These are phyloP conservation scores for Rubus parviflorus DNA, from an alignment of 306 rosid genomes.

Conservation along the genomic window DNA sequence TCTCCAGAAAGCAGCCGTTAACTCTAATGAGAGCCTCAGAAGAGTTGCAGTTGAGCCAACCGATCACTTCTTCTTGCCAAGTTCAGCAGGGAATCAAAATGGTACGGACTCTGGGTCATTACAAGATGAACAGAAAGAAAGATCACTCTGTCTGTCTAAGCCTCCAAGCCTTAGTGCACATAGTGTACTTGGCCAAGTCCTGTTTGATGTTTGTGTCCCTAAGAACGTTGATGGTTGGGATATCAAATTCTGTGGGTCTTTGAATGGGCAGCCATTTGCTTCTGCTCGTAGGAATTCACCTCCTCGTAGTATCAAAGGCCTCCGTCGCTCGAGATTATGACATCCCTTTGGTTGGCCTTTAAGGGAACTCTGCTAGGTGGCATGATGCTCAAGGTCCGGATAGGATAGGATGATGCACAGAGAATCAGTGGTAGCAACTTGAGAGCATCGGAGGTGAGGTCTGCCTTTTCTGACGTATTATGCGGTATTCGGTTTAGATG, in stretches of 20 bases:
- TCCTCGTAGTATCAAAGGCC: slow-evolving; percentile 47
- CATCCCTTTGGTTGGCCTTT: slow-evolving; percentile 11
- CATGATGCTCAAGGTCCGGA: slow-evolving; percentile 19
- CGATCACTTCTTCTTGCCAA: slow-evolving; percentile 69
- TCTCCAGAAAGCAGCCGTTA: slow-evolving; percentile 64
- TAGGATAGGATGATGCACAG: slow-evolving; percentile 18
- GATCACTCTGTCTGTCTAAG: slow-evolving; percentile 39
- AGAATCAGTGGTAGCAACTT: slow-evolving; percentile 18
- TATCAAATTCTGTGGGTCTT: slow-evolving; percentile 54
- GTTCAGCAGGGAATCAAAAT: slow-evolving; percentile 45
- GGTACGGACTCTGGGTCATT: slow-evolving; percentile 30
- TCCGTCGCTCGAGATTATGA: slow-evolving; percentile 74
- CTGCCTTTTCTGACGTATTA: not conserved
- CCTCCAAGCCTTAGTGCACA: slow-evolving; percentile 63
- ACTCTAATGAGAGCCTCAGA: slow-evolving; percentile 64
- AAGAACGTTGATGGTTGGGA: slow-evolving; percentile 78
- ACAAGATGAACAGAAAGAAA: slow-evolving; percentile 53
- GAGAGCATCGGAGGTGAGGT: slow-evolving; percentile 19
- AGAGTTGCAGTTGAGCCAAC: slow-evolving; percentile 65
- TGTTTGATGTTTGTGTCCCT: slow-evolving; percentile 72
- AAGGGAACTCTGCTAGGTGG: slow-evolving; percentile 13
- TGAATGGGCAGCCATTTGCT: slow-evolving; percentile 59
- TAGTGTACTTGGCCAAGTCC: slow-evolving; percentile 62
- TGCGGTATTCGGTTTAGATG: not conserved
- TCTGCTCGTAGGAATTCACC: slow-evolving; percentile 61